Base-by-base conservation (phyloP, 192 early-diverging fungal genomes). In the Dissophora ornata region DNA sequence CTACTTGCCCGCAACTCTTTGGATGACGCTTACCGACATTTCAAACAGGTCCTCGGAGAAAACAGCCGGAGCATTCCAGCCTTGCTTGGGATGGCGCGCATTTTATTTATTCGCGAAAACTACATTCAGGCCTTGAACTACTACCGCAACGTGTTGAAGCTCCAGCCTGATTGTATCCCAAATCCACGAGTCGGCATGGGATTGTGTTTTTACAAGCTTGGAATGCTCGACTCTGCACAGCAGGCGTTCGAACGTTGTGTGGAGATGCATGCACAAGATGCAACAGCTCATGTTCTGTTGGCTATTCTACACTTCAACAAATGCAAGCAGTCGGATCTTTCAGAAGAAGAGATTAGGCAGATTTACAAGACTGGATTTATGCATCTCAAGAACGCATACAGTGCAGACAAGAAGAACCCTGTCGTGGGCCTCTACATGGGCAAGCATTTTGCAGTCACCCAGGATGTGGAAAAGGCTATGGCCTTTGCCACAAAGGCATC, bases 141-240 rank as follows among this genome's bases (percentile, higher is more conserved):
- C 24, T 98, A 97, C 71, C 95, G 97, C 74, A 86, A 83, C 46
- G 86, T 93, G 13, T 83, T 96, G 4, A 81, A 51, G 33, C 60
- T 89, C 56, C 69, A 79, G 29, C 90, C 95, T 2, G 68, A 83
- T 5, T 73, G 85, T 16, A 79, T 41, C 19, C 84, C 93, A 47
- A 89, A 96, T 75, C 83, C 88, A 38, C 89, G 96, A 26, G 80
- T 96, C 24, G 89, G 92, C 21, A 95, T 98, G 65, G 95, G 94
- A 15, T 83, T 96, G 55, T 98, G 96, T 73, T 93, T 89, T 79
- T 83, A 90, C 59, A 87, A 88, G 45, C 83, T 96, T 6, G 85
- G 86, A 2, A 91, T 92, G 83, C 24, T 63, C 21, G 82, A 79
- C 15, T 81, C 92, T 44, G 94, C 96, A 12, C 81, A 87, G n/a